phyloP scores from a whole-genome alignment of 352 stramenopile genomes.

The Phytopythium aichiense region DNA sequence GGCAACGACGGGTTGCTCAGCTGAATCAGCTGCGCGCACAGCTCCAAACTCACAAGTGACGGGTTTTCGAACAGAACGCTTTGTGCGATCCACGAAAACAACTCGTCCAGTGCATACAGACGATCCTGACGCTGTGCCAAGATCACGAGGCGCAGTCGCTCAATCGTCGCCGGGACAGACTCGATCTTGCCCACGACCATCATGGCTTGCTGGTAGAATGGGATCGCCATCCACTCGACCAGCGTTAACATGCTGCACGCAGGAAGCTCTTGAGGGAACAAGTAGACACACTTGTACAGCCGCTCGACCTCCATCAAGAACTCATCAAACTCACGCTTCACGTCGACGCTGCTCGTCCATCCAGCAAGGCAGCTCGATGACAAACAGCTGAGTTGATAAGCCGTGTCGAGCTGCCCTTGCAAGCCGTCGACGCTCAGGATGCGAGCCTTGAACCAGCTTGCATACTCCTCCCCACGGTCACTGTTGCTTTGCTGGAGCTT shows the following conservation, averaged over 20 bases:
- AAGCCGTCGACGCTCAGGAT: constrained; percentile 54
- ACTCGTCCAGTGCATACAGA: constrained; percentile 39
- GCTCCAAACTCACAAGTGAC: constrained; percentile 29
- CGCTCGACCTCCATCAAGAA: constrained; percentile 52
- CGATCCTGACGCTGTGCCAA: constrained; percentile 30
- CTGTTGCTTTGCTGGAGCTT: constrained; percentile 16
- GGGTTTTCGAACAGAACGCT: constrained; percentile 19
- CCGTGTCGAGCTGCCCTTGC: constrained; percentile 52
- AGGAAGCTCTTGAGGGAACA: constrained; percentile 25
- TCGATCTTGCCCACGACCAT: constrained; percentile 29
- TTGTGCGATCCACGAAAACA: constrained; percentile 46
- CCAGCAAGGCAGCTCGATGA: constrained; percentile 25
- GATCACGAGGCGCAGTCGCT: constrained; percentile 50
- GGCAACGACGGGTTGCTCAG: constrained; percentile 56
- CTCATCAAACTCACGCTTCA: constrained; percentile 32
- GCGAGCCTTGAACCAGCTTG: constrained; percentile 43
- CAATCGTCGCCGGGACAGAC: constrained; percentile 16
- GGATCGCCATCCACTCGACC: constrained; percentile 51
- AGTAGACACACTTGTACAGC: constrained; percentile 57
- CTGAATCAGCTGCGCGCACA: constrained; percentile 56
- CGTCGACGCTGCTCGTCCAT: constrained; percentile 15
- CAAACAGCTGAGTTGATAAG: constrained; percentile 39
- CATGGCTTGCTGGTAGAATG: constrained; percentile 52
- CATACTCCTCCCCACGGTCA: constrained; percentile 27
- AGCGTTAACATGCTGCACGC: constrained; percentile 37